A percentile compares a stretch with the other conserved stretches of the same genome.
These are phyloP conservation scores for Cytospora paraplurivora DNA, from an alignment of 2,329 filamentous ascomycete species.

Conservation along the genomic window DNA sequence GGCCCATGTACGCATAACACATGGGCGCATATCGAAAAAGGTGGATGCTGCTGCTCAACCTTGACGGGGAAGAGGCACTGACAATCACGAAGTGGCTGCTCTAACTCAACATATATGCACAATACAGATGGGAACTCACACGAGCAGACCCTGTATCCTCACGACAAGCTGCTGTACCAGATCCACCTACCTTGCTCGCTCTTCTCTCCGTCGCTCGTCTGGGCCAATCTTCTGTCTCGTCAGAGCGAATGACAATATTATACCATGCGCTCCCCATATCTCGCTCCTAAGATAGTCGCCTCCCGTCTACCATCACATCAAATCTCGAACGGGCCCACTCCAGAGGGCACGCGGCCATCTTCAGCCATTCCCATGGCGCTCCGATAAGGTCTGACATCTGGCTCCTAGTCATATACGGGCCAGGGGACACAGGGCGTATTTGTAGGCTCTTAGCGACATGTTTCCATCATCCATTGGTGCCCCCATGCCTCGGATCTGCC, in stretches of 20 bases:
- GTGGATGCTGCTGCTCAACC: too few relatives aligned
- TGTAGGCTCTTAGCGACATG: background rate
- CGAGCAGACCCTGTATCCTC: too few relatives aligned
- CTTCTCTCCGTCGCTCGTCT: too few relatives aligned
- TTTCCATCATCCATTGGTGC: conserved; percentile 1
- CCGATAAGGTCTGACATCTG: conserved; percentile 5
- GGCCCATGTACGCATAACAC: too few relatives aligned
- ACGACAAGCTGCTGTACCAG: too few relatives aligned
- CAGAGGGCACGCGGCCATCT: conserved; percentile 6
- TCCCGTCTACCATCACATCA: background rate
- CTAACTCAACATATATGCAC: too few relatives aligned
- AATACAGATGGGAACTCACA: too few relatives aligned
- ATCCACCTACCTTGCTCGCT: too few relatives aligned
- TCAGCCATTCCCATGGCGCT: conserved; percentile 8
- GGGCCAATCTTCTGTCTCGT: too few relatives aligned
- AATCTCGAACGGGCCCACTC: background rate
- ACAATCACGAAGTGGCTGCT: too few relatives aligned
- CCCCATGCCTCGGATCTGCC: conserved; percentile 18
- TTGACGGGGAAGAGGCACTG: too few relatives aligned
- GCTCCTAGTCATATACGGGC: conserved; percentile 18
- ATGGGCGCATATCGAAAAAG: background rate
- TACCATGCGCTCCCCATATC: background rate
- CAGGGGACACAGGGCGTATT: conserved; percentile 21
- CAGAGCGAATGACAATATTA: too few relatives aligned
- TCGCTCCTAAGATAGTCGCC: background rate